Evolutionary conservation across 164 flowering plant genomes (phyloP), one percentile per base, ranked within the genome.

Genomic region (Tetracentron sinense): DNA sequence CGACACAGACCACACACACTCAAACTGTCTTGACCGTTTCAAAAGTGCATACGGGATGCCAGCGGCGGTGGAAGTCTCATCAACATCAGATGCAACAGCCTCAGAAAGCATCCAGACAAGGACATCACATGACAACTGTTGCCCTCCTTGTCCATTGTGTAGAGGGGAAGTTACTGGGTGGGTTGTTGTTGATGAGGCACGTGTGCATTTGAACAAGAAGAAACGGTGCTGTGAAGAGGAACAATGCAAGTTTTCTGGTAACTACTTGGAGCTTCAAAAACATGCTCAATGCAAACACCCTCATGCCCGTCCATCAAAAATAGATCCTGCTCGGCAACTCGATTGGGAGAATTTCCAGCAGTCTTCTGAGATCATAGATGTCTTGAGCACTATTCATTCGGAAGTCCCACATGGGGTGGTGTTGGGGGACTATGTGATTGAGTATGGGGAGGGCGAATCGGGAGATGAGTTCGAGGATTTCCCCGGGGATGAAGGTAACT

Each of bases 281-380:
- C 98, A 94, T 80, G 92, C 90, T 27, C 73, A 74, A 63, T 16
- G 78, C 16, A 87, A 81, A 61, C 98, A 94, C 38, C 98, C 98
- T 60, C 81, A 86, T 76, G 78, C 90, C 16, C 79, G 89, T 48
- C 98, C 98, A n/a, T 86, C 97, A 55, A 86, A 85, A 69, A 78
- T 91, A 52, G 98, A 94, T 72, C 96, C 96, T 65, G 96, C 84
- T 19, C 81, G 92, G 38, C 87, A 84, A 72, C 90, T 89, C 35
- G 97, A 89, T 61, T 94, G 97, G 97, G 97, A 91, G 25, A 91
- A 91, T 64, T 91, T 94, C 68, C 97, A 94, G 83, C 96, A 89
- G 69, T 89, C 96, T 19, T 82, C 95, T 29, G 98, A 90, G 76
- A 85, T 93, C 15, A 82, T 90, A 26, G 97, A 93, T 81, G 98